A percentile compares a stretch with the other conserved stretches of the same genome.
Evolutionary conservation across 441 rosid species (phyloP).

Genomic region (Erodium trifolium): DNA sequence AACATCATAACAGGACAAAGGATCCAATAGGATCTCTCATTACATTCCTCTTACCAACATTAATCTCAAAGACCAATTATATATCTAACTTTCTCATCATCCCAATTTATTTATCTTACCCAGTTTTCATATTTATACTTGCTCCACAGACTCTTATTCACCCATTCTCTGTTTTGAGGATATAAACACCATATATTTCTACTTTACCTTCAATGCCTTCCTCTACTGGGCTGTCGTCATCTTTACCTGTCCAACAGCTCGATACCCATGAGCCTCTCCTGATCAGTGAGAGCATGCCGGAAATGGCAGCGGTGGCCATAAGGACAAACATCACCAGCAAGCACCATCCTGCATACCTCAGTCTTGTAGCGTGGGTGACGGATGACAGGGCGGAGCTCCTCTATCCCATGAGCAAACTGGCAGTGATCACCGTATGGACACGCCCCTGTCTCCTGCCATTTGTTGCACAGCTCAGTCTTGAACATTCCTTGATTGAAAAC

Average conservation of each 20-base stretch:
- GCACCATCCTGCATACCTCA: conserved; percentile 65
- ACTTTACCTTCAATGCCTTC: too few relatives aligned
- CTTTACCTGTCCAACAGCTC: too few relatives aligned
- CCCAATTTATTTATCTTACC: neutral
- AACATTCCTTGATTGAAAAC: conserved; percentile 56
- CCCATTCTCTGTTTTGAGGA: neutral
- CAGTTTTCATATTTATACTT: neutral
- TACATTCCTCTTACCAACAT: neutral
- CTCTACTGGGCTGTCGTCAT: too few relatives aligned
- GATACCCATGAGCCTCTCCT: conserved; percentile 25
- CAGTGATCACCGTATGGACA: conserved; percentile 61
- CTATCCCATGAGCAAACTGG: conserved; percentile 61
- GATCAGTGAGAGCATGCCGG: conserved; percentile 55
- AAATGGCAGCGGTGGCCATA: conserved; percentile 65
- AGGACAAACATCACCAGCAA: conserved; percentile 50
- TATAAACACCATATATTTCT: neutral
- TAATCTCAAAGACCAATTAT: neutral
- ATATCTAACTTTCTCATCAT: neutral
- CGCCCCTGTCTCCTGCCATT: conserved; percentile 64
- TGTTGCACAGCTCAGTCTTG: conserved; percentile 67
- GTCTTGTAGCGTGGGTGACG: conserved; percentile 79
- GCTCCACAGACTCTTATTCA: neutral
- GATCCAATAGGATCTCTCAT: too few relatives aligned
- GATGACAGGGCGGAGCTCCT: conserved; percentile 58
- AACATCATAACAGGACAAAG: neutral